These are phyloP conservation scores for Cordyceps sp. DNA, from an alignment of 2,329 filamentous ascomycete species.

Conservation along the genomic window DNA sequence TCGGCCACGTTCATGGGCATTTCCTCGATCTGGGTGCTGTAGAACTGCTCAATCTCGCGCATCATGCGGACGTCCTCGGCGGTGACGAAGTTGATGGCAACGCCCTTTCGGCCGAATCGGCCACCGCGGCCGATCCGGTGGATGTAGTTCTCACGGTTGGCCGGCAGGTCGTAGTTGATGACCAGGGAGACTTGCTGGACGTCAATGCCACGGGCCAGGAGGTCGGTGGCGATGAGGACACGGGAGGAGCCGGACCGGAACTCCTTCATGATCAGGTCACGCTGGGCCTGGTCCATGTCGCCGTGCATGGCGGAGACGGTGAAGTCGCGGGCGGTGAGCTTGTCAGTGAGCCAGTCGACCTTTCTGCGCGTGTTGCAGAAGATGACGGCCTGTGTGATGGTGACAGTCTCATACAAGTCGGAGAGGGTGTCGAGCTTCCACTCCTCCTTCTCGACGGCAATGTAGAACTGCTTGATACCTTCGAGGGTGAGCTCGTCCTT, in stretches of 20 bases:
- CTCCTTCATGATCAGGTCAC: constrained; percentile 99
- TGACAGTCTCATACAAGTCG: constrained; percentile 97
- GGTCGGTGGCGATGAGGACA: constrained; percentile 95
- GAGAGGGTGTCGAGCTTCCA: constrained; percentile 99
- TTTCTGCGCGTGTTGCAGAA: constrained; percentile 99
- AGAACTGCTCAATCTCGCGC: constrained; percentile 99
- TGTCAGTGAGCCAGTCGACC: constrained; percentile 99
- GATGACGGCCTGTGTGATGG: constrained; percentile 98
- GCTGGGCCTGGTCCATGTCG: constrained; percentile 96
- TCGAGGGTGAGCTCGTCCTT: constrained; percentile 98
- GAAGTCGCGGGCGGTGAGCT: constrained; percentile 96
- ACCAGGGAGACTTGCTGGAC: constrained; percentile 98
- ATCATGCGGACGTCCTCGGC: constrained; percentile 99
- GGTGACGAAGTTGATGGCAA: constrained; percentile 99
- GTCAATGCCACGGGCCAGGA: constrained; percentile 98
- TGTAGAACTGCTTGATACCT: constrained; percentile 99
- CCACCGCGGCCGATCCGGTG: constrained; percentile 98
- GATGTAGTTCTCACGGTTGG: constrained; percentile 99
- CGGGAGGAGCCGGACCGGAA: constrained; percentile 97
- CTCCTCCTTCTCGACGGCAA: constrained; percentile 99
- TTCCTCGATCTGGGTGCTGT: constrained; percentile 99
- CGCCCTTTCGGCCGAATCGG: constrained; percentile 99
- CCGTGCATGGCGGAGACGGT: constrained; percentile 99
- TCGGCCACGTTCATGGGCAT: constrained; percentile 94
- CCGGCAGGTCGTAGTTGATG: constrained; percentile 99